Conservation (phyloP, 495 filamentous ascomycete species). For the Jackrogersella multiformis region DNA sequence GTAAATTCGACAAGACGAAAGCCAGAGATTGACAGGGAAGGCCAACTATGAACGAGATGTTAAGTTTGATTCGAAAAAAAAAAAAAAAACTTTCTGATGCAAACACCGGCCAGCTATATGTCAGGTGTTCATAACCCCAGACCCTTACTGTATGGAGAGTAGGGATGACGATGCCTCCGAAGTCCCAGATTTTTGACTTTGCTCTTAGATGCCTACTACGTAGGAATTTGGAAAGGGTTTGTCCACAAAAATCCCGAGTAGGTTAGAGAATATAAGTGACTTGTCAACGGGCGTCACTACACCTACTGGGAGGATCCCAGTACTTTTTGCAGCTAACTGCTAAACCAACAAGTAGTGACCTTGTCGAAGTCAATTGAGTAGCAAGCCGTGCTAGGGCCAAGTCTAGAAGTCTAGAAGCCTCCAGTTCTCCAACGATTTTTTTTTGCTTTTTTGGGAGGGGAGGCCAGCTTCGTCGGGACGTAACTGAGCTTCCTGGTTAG, state of each 20-base stretch:
- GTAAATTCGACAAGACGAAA: conserved; percentile 9
- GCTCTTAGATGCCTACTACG: conserved; percentile 37
- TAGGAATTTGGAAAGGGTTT: conserved; percentile 34
- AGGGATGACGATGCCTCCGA: conserved; percentile 42
- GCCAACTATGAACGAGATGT: conserved; percentile 25
- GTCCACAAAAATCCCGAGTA: conserved; percentile 44
- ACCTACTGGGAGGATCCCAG: conserved; percentile 39
- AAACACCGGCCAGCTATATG: conserved; percentile 41
- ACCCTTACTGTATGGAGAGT: conserved; percentile 31
- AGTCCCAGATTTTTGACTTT: conserved; percentile 42
- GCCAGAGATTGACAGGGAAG: conserved; percentile 12
- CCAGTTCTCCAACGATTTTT: conserved; percentile 30
- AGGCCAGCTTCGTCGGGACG: conserved; percentile 36
- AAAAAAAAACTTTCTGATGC: conserved; percentile 39
- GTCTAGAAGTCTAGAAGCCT: conserved; percentile 10
- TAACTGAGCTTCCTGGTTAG: conserved; percentile 27
- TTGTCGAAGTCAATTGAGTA: conserved; percentile 42
- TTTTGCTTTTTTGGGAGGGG: too few species aligned
- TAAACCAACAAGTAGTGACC: conserved; percentile 42
- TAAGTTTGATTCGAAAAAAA: conserved; percentile 34
- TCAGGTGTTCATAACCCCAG: conserved; percentile 25
- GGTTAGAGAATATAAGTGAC: conserved; percentile 38
- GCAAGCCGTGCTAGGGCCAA: conserved; percentile 41
- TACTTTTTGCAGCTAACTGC: conserved; percentile 35
- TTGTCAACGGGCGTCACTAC: conserved; percentile 36